Conservation (phyloP, 2,329 filamentous ascomycete genomes). For the Leptoxyphium fumago region DNA sequence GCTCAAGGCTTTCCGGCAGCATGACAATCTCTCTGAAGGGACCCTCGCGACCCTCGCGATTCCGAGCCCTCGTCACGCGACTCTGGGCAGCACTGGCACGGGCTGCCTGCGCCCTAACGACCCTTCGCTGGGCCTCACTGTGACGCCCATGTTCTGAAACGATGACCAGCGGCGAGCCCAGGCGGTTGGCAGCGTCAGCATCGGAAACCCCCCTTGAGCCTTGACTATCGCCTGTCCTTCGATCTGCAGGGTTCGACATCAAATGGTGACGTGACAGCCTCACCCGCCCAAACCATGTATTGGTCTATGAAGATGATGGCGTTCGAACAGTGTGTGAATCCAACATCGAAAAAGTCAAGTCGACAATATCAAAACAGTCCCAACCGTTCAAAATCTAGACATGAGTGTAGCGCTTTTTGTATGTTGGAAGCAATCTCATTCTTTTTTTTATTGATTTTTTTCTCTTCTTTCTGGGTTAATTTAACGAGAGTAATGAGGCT, state of each 20-base stretch:
- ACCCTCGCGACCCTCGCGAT: slow-evolving; percentile 16
- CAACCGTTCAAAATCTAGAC: too few species aligned
- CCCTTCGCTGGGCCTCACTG: slow-evolving; percentile 16
- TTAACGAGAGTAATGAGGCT: too few species aligned
- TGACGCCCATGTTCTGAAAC: slow-evolving; percentile 18
- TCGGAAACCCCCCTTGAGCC: background rate
- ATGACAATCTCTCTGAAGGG: slow-evolving; percentile 4
- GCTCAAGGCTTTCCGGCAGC: background rate
- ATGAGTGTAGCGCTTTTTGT: too few species aligned
- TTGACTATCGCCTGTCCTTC: background rate
- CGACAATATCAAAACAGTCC: too few species aligned
- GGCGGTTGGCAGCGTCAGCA: background rate
- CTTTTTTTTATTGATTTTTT: too few species aligned
- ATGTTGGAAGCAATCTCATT: too few species aligned
- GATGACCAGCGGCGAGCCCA: slow-evolving; percentile 17
- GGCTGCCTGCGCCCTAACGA: slow-evolving; percentile 20
- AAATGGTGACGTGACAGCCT: background rate
- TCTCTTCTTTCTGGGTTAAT: too few species aligned
- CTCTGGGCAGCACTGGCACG: slow-evolving; percentile 20
- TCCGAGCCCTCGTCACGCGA: slow-evolving; percentile 18
- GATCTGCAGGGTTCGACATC: background rate
- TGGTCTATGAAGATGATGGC: background rate
- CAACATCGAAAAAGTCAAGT: too few species aligned
- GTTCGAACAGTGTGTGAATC: too few species aligned
- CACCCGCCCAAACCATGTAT: background rate